phyloP scores from a whole-genome alignment of 2,329 filamentous ascomycete species.

The Colletotrichum coccodes region DNA sequence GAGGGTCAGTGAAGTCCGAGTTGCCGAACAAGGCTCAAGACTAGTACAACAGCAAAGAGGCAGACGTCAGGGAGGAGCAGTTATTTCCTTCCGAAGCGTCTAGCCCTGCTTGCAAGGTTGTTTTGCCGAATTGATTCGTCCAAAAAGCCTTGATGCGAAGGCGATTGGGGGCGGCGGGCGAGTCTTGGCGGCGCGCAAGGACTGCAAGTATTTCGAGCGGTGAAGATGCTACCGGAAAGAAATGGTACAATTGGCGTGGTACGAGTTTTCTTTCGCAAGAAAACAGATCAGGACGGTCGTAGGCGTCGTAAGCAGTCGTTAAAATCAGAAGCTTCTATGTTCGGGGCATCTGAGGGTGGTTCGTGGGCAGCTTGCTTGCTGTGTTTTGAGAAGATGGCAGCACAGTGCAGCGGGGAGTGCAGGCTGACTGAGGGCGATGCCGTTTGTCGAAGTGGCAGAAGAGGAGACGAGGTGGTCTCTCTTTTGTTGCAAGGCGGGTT shows the following conservation, averaged over 20 bases:
- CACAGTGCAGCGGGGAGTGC: neutral
- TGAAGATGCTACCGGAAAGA: neutral
- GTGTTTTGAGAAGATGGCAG: neutral
- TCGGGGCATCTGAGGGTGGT: slow-evolving; percentile 11
- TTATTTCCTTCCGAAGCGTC: neutral
- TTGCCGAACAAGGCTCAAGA: slow-evolving; percentile 8
- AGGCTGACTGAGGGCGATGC: neutral
- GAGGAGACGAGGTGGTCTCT: neutral
- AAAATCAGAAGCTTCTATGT: slow-evolving; percentile 18
- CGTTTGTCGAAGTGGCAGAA: slow-evolving; percentile 5
- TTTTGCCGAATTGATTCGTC: neutral
- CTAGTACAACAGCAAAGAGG: neutral
- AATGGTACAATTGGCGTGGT: neutral
- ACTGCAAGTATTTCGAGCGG: neutral
- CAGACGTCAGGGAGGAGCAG: neutral
- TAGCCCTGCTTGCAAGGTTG: neutral
- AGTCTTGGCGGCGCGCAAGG: neutral
- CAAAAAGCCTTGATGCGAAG: neutral
- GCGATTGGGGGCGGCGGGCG: neutral
- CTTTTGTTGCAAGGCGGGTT: slow-evolving; percentile 15
- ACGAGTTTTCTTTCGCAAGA: neutral
- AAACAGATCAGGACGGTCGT: slow-evolving; percentile 29
- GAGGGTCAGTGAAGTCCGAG: slow-evolving; percentile 16
- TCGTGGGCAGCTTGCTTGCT: neutral
- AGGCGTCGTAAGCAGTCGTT: slow-evolving; percentile 29